Base-by-base conservation (phyloP, 2,329 filamentous ascomycete species). In the Nannizziopsis arthrosporioides region DNA sequence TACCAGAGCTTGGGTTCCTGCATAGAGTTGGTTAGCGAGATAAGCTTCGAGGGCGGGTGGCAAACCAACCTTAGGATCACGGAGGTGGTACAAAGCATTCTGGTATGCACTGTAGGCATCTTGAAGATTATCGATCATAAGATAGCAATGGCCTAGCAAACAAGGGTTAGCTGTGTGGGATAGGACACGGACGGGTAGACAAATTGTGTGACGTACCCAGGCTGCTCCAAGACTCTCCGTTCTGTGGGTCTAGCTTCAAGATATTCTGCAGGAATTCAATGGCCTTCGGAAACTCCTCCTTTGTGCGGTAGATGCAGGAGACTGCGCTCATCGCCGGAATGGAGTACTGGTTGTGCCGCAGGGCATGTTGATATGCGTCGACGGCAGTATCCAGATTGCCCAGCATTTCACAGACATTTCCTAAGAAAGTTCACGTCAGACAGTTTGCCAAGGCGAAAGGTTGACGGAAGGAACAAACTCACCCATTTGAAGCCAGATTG, bases 61-160 rank as follows among this genome's bases (percentile, higher is more conserved):
- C 7, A 7, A 19, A 64, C 73, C 54, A 68, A 90, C 86, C 78
- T 95, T 96, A 1, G 90, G 89, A 63, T 95, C 90, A 42, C 84
- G 80, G 36, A 98, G 73, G 66, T 96, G 90, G 54, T 95, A 90
- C 5, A 96, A 71, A 5, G 92, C 92, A 63, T 93, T 87, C 64
- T 98, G 92, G 63, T 98, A 98, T 1, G 92, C 89, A 30, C 86
- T 85, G 61, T 98, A 98, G 0, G 92, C 92, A 62, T 96, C 88
- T 68, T 96, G 92, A 31, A 96, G 70, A 60, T 95, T 90, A 61
- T 98, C 92, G 78, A 94, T 94, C 92, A 98, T 98, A 19, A 98
- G 74, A 63, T 90, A 94, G 69, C 92, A 96, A 65, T 96, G 92
- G n/a, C 92, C 87, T 90, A 57, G 11, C 39, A 27, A 43, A 30